Conservation (phyloP, 768 basidiomycete species). For the Rossbeevera mucosa region DNA sequence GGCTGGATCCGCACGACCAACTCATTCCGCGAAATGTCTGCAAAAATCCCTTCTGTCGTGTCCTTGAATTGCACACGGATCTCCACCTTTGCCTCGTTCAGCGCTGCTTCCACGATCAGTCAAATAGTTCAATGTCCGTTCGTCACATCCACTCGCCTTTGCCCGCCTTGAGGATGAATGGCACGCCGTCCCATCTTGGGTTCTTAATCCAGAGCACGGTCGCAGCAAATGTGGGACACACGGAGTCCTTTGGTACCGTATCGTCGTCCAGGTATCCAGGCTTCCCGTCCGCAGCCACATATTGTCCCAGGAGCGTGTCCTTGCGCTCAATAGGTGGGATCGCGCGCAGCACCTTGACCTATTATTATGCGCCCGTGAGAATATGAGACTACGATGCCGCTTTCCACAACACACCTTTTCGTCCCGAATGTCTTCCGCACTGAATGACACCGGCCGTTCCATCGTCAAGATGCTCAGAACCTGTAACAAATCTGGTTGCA, state of each 20-base stretch:
- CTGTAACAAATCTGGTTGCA: slow-evolving; percentile 76
- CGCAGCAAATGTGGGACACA: slow-evolving; percentile 93
- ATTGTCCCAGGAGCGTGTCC: slow-evolving; percentile 92
- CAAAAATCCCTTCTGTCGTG: slow-evolving; percentile 94
- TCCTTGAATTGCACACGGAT: slow-evolving; percentile 98
- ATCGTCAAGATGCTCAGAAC: slow-evolving; percentile 93
- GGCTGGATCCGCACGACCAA: slow-evolving; percentile 97
- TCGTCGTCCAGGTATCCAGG: slow-evolving; percentile 99
- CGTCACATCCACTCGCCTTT: slow-evolving; percentile 62
- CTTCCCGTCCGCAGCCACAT: slow-evolving; percentile 82
- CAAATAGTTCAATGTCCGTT: slow-evolving; percentile 8
- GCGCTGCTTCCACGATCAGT: slow-evolving; percentile 44
- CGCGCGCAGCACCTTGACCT: slow-evolving; percentile 94
- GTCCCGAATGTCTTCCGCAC: slow-evolving; percentile 95
- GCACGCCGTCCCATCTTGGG: slow-evolving; percentile 97
- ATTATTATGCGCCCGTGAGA: slow-evolving; percentile 12
- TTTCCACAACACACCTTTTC: slow-evolving; percentile 69
- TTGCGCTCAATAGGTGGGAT: slow-evolving; percentile 75
- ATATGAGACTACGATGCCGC: not conserved
- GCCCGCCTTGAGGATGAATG: slow-evolving; percentile 96
- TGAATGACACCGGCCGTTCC: slow-evolving; percentile 97
- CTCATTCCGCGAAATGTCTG: slow-evolving; percentile 93
- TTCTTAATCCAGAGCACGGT: slow-evolving; percentile 89
- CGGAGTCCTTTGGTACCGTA: slow-evolving; percentile 87
- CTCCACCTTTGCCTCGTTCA: slow-evolving; percentile 99